These are phyloP conservation scores for Trifolium repens DNA, from an alignment of 306 rosid species.

Conservation along the genomic window DNA sequence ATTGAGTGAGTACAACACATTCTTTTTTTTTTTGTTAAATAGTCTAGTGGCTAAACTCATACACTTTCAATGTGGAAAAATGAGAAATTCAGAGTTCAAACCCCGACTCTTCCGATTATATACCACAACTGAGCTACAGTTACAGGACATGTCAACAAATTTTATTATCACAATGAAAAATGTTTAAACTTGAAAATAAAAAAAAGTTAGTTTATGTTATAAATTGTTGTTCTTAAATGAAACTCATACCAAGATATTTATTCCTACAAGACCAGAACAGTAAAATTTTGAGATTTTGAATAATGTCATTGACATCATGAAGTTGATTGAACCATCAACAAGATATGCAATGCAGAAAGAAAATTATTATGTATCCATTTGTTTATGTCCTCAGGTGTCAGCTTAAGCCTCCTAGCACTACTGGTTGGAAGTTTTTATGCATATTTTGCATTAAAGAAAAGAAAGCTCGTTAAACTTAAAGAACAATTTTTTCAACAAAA, in stretches of 20 bases:
- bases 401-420: constrained; percentile 7
- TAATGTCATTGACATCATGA: neutral
- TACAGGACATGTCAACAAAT: neutral
- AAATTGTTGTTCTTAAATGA: neutral
- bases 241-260: neutral
- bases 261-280: neutral
- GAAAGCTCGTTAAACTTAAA: constrained; percentile 42
- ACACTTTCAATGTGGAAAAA: no score
- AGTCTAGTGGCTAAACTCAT: no score
- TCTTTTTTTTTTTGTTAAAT: no score
- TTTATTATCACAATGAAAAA: neutral
- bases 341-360: neutral
- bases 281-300: neutral
- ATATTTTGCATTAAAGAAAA: constrained; percentile 37
- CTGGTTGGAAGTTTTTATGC: constrained; percentile 33
- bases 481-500: constrained; percentile 46
- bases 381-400: constrained; percentile 37
- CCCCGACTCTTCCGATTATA: no score
- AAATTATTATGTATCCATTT: neutral
- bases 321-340: neutral
- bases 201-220: no score
- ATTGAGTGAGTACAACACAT: neutral
- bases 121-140: no score
- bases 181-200: no score
- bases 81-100: no score